phyloP scores from a whole-genome alignment of 768 basidiomycete species.

The Crassisporium funariophilum region DNA sequence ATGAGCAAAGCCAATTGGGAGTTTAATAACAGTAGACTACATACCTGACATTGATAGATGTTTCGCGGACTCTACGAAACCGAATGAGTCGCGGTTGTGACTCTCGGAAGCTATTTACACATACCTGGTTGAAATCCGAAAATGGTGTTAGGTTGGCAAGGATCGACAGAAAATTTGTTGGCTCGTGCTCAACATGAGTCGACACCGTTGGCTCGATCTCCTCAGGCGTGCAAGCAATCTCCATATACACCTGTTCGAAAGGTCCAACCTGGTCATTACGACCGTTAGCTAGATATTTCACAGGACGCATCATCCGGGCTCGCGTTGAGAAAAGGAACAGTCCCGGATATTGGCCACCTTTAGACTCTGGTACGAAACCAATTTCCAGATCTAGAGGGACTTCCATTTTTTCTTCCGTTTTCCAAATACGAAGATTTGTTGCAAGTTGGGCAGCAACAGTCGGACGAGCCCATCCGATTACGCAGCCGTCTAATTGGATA shows the following conservation, averaged over 20 bases:
- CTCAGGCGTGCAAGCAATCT: constrained; percentile 88
- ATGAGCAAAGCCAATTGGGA: not conserved
- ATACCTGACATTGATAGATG: constrained; percentile 91
- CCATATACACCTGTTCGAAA: constrained; percentile 99
- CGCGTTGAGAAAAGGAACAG: constrained; percentile 87
- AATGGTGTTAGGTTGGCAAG: constrained; percentile 98
- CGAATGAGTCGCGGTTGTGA: constrained; percentile 2
- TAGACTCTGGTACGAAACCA: constrained; percentile 83
- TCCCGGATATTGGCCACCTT: constrained; percentile 96
- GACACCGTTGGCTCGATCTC: constrained; percentile 79
- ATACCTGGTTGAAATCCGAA: constrained; percentile 97
- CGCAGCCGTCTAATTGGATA: constrained; percentile 92
- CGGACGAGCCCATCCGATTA: constrained; percentile 92
- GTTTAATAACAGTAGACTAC: constrained; percentile 7
- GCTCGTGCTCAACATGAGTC: constrained; percentile 91
- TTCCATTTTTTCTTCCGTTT: constrained; percentile 82
- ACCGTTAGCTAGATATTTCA: constrained; percentile 87
- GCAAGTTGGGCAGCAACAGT: constrained; percentile 77
- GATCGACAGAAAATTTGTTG: constrained; percentile 95
- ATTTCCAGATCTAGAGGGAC: constrained; percentile 95
- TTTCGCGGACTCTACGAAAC: constrained; percentile 75
- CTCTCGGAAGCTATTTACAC: constrained; percentile 20
- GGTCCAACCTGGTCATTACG: constrained; percentile 89
- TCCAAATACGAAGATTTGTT: constrained; percentile 87
- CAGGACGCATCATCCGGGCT: constrained; percentile 97